Evolutionary conservation across 2,329 filamentous ascomycete species (phyloP).

Genomic region (Leptographium procerum): DNA sequence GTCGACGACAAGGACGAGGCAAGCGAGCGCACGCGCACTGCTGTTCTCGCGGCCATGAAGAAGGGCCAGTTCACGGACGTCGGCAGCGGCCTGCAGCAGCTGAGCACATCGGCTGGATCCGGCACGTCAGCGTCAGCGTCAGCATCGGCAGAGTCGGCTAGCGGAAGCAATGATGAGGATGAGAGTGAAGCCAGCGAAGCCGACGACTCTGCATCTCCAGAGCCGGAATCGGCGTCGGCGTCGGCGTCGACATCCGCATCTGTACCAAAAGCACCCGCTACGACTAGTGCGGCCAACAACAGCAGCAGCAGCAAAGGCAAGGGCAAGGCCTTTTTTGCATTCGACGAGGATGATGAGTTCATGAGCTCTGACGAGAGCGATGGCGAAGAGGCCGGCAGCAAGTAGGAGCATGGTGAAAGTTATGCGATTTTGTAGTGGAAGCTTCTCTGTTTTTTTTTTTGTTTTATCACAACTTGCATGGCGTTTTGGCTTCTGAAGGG

Average conservation of each 20-base stretch:
- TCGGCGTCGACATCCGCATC: neutral
- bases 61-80: slow-evolving; percentile 52
- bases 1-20: slow-evolving; percentile 90
- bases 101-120: slow-evolving; percentile 40
- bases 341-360: slow-evolving; percentile 69
- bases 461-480: neutral
- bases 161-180: slow-evolving; percentile 22
- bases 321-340: slow-evolving; percentile 52
- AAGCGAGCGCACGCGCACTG: slow-evolving; percentile 68
- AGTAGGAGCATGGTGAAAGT: neutral
- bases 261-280: neutral
- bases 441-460: neutral
- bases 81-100: slow-evolving; percentile 18
- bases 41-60: slow-evolving; percentile 60
- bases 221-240: slow-evolving; percentile 22
- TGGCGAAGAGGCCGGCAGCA: slow-evolving; percentile 10
- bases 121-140: slow-evolving; percentile 27
- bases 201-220: slow-evolving; percentile 39
- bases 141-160: slow-evolving; percentile 10
- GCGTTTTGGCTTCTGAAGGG: neutral
- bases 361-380: slow-evolving; percentile 53
- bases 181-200: slow-evolving; percentile 31
- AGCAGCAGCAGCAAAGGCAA: slow-evolving; percentile 19
- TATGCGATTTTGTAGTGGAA: neutral
- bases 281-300: neutral